Evolutionary conservation across 176 grass and related monocot genomes (phyloP), one percentile per base, ranked within the genome.

Genomic region (Areca catechu): DNA sequence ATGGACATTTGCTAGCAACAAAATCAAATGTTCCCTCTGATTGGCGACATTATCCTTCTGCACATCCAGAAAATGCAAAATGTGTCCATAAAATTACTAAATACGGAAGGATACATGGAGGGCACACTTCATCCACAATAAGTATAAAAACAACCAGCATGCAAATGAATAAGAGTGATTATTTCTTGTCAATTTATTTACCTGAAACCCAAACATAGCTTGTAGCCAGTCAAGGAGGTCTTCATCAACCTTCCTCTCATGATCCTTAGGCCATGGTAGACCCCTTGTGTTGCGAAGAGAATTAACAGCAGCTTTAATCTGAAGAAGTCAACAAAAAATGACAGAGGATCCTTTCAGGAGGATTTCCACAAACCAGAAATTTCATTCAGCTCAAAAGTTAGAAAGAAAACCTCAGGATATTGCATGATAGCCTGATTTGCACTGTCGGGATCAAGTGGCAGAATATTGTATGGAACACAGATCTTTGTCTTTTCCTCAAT

Each of bases 131-230:
- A 63, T 22, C 19, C 48, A 29, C 19, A 62, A 14, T 4, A 76
- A 76, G 28, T 20, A 76, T 60, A 51, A 74, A 43, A 72, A 54
- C 54, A 50, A 37, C 58, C 48, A 54, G 1, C 62, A 25, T 53
- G 56, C 51, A 65, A 61, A 5, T 17, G 67, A 63, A 61, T 4
- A 19, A 76, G 51, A 58, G 22, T 19, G 18, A 22, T 49, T 6
- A n/a, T 49, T 49, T 22, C 61, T 43, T 27, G 22, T 24, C 57
- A 51, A 52, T 15, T 80, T 69, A 64, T 70, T 79, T 83, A 82
- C 92, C 92, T 97, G 92, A 85, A 97, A 97, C 19, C 92, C 86
- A 91, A 97, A 97, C 83, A 97, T 97, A 58, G 75, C 64, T 80
- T 97, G 92, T 50, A 97, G 86, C 92, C 92, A 97, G 66, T 97